Evolutionary conservation across 139 green algal species (phyloP).

Genomic region (Yamagishiella unicocca): DNA sequence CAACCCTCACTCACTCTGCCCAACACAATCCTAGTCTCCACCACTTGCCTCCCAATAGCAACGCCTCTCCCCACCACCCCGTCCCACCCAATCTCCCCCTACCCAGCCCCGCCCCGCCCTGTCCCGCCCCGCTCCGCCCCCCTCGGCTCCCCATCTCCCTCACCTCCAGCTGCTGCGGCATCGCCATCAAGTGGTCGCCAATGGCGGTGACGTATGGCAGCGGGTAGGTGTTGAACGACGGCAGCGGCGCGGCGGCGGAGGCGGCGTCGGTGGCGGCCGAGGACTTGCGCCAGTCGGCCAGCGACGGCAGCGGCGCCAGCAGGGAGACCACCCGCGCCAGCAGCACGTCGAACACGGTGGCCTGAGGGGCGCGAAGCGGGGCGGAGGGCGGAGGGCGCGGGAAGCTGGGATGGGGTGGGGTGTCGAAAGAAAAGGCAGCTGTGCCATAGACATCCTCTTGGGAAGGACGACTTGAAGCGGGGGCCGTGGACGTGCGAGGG

Average conservation of each 20-base stretch:
- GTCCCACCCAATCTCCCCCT: not conserved
- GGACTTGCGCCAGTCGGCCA: slow-evolving; percentile 64
- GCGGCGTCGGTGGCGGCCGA: not conserved
- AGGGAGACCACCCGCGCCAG: slow-evolving; percentile 57
- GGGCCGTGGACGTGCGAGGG: too few species aligned
- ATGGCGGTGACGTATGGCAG: slow-evolving; percentile 79
- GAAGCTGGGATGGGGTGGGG: not conserved
- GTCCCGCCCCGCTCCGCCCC: too few species aligned
- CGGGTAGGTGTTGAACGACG: slow-evolving; percentile 90
- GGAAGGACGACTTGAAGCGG: too few species aligned
- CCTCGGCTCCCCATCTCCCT: too few species aligned
- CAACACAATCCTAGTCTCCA: too few species aligned
- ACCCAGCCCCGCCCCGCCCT: too few species aligned
- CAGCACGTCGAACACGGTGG: slow-evolving; percentile 74
- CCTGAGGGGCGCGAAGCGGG: not conserved
- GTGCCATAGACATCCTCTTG: too few species aligned
- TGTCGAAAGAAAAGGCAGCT: too few species aligned
- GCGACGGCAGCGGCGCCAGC: slow-evolving; percentile 51
- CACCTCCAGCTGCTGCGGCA: slow-evolving; percentile 81
- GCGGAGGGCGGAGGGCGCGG: not conserved
- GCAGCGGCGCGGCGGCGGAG: slow-evolving; percentile 63
- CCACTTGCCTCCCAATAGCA: too few species aligned
- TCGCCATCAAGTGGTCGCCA: slow-evolving; percentile 92
- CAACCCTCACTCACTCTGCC: too few species aligned
- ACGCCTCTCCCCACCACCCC: too few species aligned